Base-by-base conservation (phyloP, 805 yeast genomes). In the Blastobotrys americana region DNA sequence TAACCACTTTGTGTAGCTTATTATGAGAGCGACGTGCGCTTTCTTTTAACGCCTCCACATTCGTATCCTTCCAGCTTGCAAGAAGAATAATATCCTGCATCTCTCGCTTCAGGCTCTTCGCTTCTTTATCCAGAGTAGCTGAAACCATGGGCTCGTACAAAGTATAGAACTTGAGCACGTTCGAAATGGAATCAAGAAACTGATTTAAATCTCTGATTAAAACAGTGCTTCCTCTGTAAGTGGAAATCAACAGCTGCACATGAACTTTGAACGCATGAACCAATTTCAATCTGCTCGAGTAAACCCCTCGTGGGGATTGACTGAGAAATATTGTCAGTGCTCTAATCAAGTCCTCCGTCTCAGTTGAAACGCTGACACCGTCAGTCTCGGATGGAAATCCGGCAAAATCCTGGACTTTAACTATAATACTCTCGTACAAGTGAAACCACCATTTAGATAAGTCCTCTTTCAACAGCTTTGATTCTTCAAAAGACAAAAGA, bases 51-150 rank as follows among this genome's bases (percentile, higher is more conserved):
- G 98, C 96, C 58, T 84, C 94, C 37, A 88, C 77, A 57, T 93
- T 94, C 9, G 88, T 89, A 66, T 93, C 99, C 55, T 89, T 88
- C 97, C 97, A 94, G 56, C 96, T 85, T 1, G 98, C 97, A 13
- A 93, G 70, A 37, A 86, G 66, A 36, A 93, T 87, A 3, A 88
- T 81, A 46, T 93, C 98, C 28, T 78, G 72, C 8, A 93, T 76
- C 41, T 87, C 87, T 58, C 89, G 90, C 47, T 81, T 86, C 28
- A 90, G 66, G 2, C 65, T 61, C 55, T 73, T 77, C 60, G 72
- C 79, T 1, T 72, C 71, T 1, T 58, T 57, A 0, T 53, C 55
- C 6, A 88, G 57, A 8, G 66, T 61, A 0, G 72, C 74, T 1
- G 61, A 59, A n/a, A 90, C 66, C 1, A 60, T 53, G 0, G 74